Percentiles rank a stretch among this genome's conserved stretches.
These are phyloP conservation scores for Emericellopsis cladophorae DNA, from an alignment of 2,329 filamentous ascomycete species.

Conservation along the genomic window DNA sequence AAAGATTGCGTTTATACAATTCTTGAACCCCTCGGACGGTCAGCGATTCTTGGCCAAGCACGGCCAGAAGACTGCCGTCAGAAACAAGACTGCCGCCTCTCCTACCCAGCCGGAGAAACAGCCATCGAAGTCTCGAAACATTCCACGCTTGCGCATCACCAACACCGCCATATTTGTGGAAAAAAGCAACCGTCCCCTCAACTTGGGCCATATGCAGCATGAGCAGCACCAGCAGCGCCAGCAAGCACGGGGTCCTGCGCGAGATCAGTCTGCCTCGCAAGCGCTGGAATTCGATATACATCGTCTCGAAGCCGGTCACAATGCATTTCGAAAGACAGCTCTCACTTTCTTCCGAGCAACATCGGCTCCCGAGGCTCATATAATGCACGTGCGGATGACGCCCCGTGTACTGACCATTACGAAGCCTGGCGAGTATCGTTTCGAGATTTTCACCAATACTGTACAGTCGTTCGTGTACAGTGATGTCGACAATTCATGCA, in stretches of 20 bases:
- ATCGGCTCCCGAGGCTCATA: conserved; percentile 21
- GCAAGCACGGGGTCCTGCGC: background rate
- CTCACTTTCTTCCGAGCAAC: conserved; percentile 27
- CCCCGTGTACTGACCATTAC: conserved; percentile 27
- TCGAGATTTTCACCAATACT: conserved; percentile 27
- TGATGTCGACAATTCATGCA: conserved; percentile 25
- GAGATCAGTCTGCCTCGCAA: conserved; percentile 7
- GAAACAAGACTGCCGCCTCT: background rate
- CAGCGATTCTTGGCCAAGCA: conserved; percentile 25
- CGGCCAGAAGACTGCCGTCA: conserved; percentile 10
- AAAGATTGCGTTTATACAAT: conserved; percentile 25
- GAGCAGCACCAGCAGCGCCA: conserved; percentile 14
- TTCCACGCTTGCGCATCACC: conserved; percentile 17
- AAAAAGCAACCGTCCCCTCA: conserved; percentile 19
- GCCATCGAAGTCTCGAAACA: conserved; percentile 4
- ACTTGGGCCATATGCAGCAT: conserved; percentile 14
- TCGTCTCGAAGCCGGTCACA: background rate
- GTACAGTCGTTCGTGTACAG: conserved; percentile 34
- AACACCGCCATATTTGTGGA: conserved; percentile 13
- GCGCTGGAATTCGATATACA: conserved; percentile 1
- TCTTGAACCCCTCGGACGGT: conserved; percentile 25
- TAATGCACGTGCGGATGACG: conserved; percentile 23
- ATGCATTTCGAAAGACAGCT: conserved; percentile 1
- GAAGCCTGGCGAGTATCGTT: conserved; percentile 11
- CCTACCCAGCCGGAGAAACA: background rate